Base-by-base conservation (phyloP, 2,329 filamentous ascomycete species). In the Aspergillus sp. region DNA sequence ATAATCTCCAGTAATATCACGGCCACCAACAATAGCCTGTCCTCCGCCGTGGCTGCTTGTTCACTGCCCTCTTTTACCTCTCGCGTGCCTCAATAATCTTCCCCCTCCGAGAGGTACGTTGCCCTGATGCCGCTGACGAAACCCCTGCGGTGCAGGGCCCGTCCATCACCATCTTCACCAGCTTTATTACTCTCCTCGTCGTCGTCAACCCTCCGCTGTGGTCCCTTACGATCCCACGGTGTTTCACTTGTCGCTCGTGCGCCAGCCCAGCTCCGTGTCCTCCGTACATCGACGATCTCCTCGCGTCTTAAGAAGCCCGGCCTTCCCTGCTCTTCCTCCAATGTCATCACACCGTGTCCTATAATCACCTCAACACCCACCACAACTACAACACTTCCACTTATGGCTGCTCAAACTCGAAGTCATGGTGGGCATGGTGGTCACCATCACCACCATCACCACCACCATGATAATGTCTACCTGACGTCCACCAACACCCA, bases 381-480 rank as follows among this genome's bases (percentile, higher is more conserved):
- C 26, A 54, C 54, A 51, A 67, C 29, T 52, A 49, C 53, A 60
- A 62, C 61, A 29, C 35, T 51, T 37, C 49, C 56, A 27, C 50
- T 54, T 42, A 65, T 65, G 56, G 49, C 66, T 33, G 63, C 65
- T n/a, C 77, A 80, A 57, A 70, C 67, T 26, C 66, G 75, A 53
- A 65, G 64, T 50, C 68, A 69, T 51, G 57, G 57, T 47, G 54
- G 62, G 41, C 76, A 79, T 51, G 65, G 67, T 49, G 75, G 77
- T 51, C 77, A 83, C 52, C 79, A 81, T 55, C 71, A 73, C 47
- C 82, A 86, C 58, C 82, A 88, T 64, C 75, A 77, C 50, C 86
- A 91, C 59, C 83, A 90, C 62, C 87, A 93, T 66, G 89, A 95
- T 68, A 93, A 88, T 69, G 79, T 82, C 34, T 93, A 89, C 64